These are phyloP conservation scores for Stellera chamaejasme DNA, from an alignment of 345 rosid genomes.

Conservation along the genomic window DNA sequence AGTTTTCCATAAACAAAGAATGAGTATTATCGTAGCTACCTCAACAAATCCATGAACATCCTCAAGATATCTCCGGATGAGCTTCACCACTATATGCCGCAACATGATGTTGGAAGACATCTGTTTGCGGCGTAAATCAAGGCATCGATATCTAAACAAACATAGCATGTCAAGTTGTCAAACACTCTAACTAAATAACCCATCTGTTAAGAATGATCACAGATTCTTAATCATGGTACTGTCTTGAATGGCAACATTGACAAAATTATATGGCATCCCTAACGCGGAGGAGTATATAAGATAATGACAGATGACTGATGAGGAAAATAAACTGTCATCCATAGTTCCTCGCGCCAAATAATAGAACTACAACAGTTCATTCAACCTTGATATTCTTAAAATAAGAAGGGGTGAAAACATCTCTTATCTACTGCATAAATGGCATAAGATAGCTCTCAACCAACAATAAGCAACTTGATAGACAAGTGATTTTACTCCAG, in stretches of 20 bases:
- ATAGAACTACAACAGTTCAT: too few species aligned
- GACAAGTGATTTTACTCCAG: neutral
- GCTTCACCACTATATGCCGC: conserved; percentile 87
- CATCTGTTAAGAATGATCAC: neutral
- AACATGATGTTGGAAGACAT: conserved; percentile 68
- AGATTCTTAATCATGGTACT: neutral
- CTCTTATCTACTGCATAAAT: too few species aligned
- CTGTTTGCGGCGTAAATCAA: conserved; percentile 88
- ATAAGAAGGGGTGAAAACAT: too few species aligned
- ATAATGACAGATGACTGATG: too few species aligned
- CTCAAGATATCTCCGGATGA: conserved; percentile 78
- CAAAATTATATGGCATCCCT: too few species aligned
- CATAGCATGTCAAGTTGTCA: neutral
- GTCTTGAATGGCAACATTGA: too few species aligned
- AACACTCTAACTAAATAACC: neutral
- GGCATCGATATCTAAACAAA: conserved; percentile 65
- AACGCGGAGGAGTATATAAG: too few species aligned
- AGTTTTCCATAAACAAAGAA: neutral
- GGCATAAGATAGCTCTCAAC: too few species aligned
- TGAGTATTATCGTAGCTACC: conserved; percentile 28
- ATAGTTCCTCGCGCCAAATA: too few species aligned
- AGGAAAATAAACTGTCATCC: too few species aligned
- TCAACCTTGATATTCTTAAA: too few species aligned
- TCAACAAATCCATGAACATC: conserved; percentile 85
- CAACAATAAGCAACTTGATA: too few species aligned